A percentile compares a stretch with the other conserved stretches of the same genome.
Evolutionary conservation across 129 eudicot genomes (phyloP).

Genomic region (Saposhnikovia divaricata): DNA sequence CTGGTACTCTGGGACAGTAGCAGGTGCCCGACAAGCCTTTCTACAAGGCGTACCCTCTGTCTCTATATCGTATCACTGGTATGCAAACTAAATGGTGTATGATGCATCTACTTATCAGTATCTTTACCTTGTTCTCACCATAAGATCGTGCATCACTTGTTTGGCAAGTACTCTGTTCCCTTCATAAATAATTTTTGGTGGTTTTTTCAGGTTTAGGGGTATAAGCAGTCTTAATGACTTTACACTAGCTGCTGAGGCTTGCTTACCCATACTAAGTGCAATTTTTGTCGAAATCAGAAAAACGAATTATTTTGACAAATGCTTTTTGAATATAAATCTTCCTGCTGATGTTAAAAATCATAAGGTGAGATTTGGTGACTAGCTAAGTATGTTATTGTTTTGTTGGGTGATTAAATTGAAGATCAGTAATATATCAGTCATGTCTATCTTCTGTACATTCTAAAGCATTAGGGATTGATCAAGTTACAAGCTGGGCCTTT

Average conservation of each 20-base stretch:
- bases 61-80: conserved; percentile 87
- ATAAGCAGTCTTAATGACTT: conserved; percentile 49
- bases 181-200: conserved; percentile 7
- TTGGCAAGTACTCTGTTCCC: not conserved
- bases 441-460: not conserved
- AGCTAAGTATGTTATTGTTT: not conserved
- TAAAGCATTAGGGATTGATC: not conserved
- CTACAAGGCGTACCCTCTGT: conserved; percentile 66
- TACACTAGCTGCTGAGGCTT: conserved; percentile 79
- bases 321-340: conserved; percentile 71
- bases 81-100: conserved; percentile 14
- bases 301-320: conserved; percentile 41
- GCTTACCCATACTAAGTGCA: conserved; percentile 69
- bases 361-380: conserved; percentile 42
- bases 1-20: conserved; percentile 84
- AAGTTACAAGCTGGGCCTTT: not conserved
- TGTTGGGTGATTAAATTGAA: not conserved
- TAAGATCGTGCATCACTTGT: not conserved
- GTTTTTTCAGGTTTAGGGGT: conserved; percentile 48
- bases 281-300: conserved; percentile 50
- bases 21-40: conserved; percentile 96
- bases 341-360: conserved; percentile 68
- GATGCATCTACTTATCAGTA: conserved; percentile 1
- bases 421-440: no score
- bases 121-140: not conserved